Evolutionary conservation across 805 yeast species (phyloP), one percentile per base, ranked within the genome.

Genomic region (Pichia insulana): DNA sequence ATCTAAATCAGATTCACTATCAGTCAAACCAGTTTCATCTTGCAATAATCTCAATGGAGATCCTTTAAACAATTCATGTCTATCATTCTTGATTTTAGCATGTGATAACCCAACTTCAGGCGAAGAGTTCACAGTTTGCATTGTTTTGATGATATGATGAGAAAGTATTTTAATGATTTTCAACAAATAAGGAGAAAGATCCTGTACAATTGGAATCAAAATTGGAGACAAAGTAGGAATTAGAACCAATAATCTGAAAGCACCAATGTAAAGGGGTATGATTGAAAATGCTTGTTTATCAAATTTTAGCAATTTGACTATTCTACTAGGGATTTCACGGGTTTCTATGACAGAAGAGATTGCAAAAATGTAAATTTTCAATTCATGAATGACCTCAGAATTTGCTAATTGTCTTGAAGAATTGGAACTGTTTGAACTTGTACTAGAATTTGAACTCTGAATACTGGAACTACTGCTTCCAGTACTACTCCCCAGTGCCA

Each of bases 361-460:
- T 3, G 64, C 61, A 33, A 54, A 48, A 13, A 56, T 49, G 9
- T 54, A 51, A 30, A 52, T 48, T 20, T 63, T 46, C 18, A 57
- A 43, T 9, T 43, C 44, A 30, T 58, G 52, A 17, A 57, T 43
- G 0, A 46, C 28, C 13, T 45, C 41, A 20, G 34, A 30, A 28
- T 34, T 17, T 34, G 15, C 9, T n/a, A 18, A 18, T n/a, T n/a
- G n/a, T n/a, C 7, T n/a, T 4, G 17, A 2, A 12, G 30, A 31
- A 31, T 27, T 28, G 17, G 32, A 22, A 33, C 26, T 32, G 10
- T 12, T 16, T 27, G 40, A 33, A 19, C 18, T 28, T 6, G 15
- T 28, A 28, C 15, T 36, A 6, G 25, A 22, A 22, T 5, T 22
- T 22, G 25, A 22, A 8, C 25, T 30, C 6, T 7, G 33, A 30